These are phyloP conservation scores for Euphrasia arctica DNA, from an alignment of 305 asterid genomes.

Conservation along the genomic window DNA sequence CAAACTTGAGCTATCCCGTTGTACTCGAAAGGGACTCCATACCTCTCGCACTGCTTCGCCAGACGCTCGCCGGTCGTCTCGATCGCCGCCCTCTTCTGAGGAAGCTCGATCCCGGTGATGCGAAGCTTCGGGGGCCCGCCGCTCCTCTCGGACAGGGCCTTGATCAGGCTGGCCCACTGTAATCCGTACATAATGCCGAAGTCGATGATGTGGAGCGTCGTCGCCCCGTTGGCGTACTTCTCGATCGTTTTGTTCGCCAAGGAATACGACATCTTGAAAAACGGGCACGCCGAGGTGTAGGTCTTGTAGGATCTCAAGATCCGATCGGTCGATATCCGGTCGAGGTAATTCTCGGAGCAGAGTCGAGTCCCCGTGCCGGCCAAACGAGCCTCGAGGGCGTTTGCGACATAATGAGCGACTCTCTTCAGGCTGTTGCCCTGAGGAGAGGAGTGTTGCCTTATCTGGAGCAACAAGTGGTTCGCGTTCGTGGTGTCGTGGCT, in stretches of 20 bases:
- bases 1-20: constrained; percentile 70
- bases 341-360: constrained; percentile 41
- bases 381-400: constrained; percentile 80
- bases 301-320: constrained; percentile 71
- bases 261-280: constrained; percentile 56
- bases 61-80: constrained; percentile 29
- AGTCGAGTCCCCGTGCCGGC: constrained; percentile 70
- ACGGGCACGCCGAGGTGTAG: constrained; percentile 66
- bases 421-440: constrained; percentile 77
- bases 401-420: constrained; percentile 65
- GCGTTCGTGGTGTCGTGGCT: too few relatives aligned
- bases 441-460: constrained; percentile 64
- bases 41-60: constrained; percentile 30
- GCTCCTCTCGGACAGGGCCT: constrained; percentile 45
- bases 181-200: constrained; percentile 75
- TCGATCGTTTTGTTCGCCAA: constrained; percentile 56
- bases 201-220: constrained; percentile 26
- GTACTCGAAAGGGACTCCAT: constrained; percentile 66
- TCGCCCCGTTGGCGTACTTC: constrained; percentile 33
- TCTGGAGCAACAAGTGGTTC: constrained; percentile 61
- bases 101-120: constrained; percentile 81
- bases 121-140: constrained; percentile 78
- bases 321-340: constrained; percentile 43
- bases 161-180: constrained; percentile 88
- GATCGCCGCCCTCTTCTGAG: constrained; percentile 54